Evolutionary conservation across 176 grass and related monocot species (phyloP).

Genomic region (Miscanthus lutarioriparius): DNA sequence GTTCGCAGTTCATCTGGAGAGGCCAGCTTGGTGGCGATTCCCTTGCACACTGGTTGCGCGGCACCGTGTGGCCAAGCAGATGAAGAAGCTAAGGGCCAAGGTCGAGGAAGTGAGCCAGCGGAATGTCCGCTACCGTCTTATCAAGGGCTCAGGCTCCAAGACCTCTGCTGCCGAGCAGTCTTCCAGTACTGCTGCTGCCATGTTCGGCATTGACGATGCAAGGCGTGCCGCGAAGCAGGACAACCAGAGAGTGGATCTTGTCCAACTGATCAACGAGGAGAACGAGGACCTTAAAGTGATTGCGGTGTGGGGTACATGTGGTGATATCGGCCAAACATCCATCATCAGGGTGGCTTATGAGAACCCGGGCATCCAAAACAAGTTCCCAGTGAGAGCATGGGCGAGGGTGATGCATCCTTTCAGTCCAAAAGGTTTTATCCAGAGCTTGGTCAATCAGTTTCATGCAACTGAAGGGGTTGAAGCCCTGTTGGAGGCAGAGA

Average conservation of each 20-base stretch:
- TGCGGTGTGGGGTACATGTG: too few relatives aligned
- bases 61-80: not conserved
- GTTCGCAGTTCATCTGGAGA: not conserved
- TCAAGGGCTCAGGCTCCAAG: not conserved
- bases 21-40: not conserved
- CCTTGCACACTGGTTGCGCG: not conserved
- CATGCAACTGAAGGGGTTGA: too few relatives aligned
- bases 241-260: not conserved
- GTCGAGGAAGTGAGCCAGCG: constrained; percentile 40
- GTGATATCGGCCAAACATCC: too few relatives aligned
- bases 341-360: too few relatives aligned
- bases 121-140: constrained; percentile 11
- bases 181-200: not conserved
- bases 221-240: not conserved
- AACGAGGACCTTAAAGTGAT: too few relatives aligned
- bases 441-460: too few relatives aligned
- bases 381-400: too few relatives aligned
- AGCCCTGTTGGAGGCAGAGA: too few relatives aligned
- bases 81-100: constrained; percentile 26
- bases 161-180: not conserved
- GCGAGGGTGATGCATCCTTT: too few relatives aligned
- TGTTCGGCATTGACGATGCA: not conserved
- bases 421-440: too few relatives aligned
- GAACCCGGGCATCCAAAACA: too few relatives aligned
- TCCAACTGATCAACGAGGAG: too few relatives aligned